Base-by-base conservation (phyloP, 768 basidiomycete genomes). In the Lyophyllum shimeji region DNA sequence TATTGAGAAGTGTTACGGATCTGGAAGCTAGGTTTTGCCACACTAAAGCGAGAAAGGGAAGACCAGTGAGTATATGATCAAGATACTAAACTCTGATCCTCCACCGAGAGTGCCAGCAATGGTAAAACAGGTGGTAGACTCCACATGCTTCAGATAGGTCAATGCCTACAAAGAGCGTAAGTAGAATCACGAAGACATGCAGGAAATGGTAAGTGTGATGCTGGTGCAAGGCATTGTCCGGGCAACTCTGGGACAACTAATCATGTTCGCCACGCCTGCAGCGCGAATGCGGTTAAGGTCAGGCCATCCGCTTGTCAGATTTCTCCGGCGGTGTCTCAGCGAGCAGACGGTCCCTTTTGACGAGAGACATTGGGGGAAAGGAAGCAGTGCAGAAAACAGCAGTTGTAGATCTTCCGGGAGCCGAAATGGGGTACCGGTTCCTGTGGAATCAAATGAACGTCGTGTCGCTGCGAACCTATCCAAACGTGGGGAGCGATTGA, bases 271-370 rank as follows among this genome's bases (percentile, higher is more conserved):
- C 50, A 58, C 20, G 44, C 43, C 17, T 46, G 45, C 21, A n/a
- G 42, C 52, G 43, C 46, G 42, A 52, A 52, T 52, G 56, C 47
- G 57, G 49, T 55, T 49, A 56, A 53, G 43, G 55, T 29, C 50
- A 56, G 56, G n/a, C n/a, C 25, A 44, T 56, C 58, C 58, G 61
- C 56, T 46, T 59, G 56, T 46, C 58, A 55, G 55, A 54, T 58
- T 60, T 58, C 52, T 60, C 58, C 60, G 58, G 57, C 37, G 34
- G 57, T 59, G 33, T 58, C 50, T 46, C 31, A 55, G 42, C 43
- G 31, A 50, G 34, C 8, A 57, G 40, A 51, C 61, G 61, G 58
- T 52, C 39, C 37, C 58, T 62, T n/a, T 52, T 59, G 59, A 34
- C 37, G 45, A 20, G 29, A 29, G 50, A 50, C 9, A 18, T 40